These are phyloP conservation scores for Aphanocladium album DNA, from an alignment of 2,329 filamentous ascomycete species.

Conservation along the genomic window DNA sequence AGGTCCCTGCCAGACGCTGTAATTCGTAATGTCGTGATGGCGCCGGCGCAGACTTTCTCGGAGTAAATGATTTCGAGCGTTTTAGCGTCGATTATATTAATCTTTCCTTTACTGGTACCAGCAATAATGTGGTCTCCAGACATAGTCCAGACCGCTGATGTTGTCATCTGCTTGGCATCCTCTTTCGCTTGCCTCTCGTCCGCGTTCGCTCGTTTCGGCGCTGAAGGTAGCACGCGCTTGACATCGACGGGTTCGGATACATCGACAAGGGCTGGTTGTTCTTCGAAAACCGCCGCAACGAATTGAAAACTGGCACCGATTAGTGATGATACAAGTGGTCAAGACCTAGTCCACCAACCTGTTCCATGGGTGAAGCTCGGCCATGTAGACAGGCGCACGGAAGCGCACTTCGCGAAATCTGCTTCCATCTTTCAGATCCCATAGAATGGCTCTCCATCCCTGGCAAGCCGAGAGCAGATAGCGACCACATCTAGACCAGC, in stretches of 20 bases:
- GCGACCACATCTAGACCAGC: slow-evolving; percentile 88
- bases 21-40: slow-evolving; percentile 82
- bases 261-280: slow-evolving; percentile 84
- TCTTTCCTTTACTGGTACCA: slow-evolving; percentile 90
- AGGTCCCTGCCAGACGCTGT: slow-evolving; percentile 78
- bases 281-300: slow-evolving; percentile 89
- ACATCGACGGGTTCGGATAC: slow-evolving; percentile 63
- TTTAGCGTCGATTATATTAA: slow-evolving; percentile 87
- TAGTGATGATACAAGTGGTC: slow-evolving; percentile 13
- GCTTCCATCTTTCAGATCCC: slow-evolving; percentile 72
- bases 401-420: slow-evolving; percentile 82
- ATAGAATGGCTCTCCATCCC: slow-evolving; percentile 94
- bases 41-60: slow-evolving; percentile 78
- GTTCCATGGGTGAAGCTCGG: slow-evolving; percentile 87
- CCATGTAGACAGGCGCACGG: slow-evolving; percentile 89
- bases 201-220: slow-evolving; percentile 67
- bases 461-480: slow-evolving; percentile 91
- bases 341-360: slow-evolving; percentile 49
- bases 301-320: slow-evolving; percentile 65
- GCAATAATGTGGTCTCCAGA: slow-evolving; percentile 84
- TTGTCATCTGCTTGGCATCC: slow-evolving; percentile 92
- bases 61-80: slow-evolving; percentile 83
- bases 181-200: slow-evolving; percentile 87
- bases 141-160: slow-evolving; percentile 81
- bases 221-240: slow-evolving; percentile 75